Base-by-base conservation (phyloP, 78 protist genomes). In the Dictyostelium purpureum region DNA sequence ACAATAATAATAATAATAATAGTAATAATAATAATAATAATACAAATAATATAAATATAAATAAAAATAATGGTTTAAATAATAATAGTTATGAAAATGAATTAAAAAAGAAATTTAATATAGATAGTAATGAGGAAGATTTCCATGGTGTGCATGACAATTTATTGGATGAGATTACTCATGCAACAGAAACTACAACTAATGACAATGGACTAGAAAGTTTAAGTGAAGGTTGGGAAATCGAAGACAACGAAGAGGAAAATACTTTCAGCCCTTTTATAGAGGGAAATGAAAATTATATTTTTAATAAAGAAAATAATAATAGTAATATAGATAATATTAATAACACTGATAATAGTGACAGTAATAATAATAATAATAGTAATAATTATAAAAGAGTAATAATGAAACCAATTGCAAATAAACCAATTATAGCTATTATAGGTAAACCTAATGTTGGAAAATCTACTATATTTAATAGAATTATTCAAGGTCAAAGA, bases 361-460 rank as follows among this genome's bases (percentile, higher is more conserved):
- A 69, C n/a, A 69, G 35, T 16, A 59, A 77, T n/a, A 77, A 57
- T 24, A 52, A 28, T 14, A 38, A 57, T 21, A 19, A 67, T 1
- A 19, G 38, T 0, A 56, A 18, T 18, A 42, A 16, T 38, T 83
- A 57, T 43, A 35, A 56, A 56, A 70, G 92, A 73, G 92, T 66
- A 7, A 31, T 28, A 28, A 16, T 85, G 51, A 85, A 85, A 59
- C 33, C 28, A 59, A 59, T 49, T 56, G 19, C n/a, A 6, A 31
- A 56, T 45, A 90, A 73, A 79, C 95, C 97, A 19, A 6, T 95
- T 12, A 80, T 95, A 54, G 95, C 95, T 6, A 63, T 95, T 45
- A 61, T 95, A 9, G 97, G 97, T 38, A 69, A 87, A 45, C 97
- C 97, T 45, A 95, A 95, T 92, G 95, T 90, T 56, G 97, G 97